Base-by-base conservation (phyloP, 768 basidiomycete species). In the Hericium coralloides region DNA sequence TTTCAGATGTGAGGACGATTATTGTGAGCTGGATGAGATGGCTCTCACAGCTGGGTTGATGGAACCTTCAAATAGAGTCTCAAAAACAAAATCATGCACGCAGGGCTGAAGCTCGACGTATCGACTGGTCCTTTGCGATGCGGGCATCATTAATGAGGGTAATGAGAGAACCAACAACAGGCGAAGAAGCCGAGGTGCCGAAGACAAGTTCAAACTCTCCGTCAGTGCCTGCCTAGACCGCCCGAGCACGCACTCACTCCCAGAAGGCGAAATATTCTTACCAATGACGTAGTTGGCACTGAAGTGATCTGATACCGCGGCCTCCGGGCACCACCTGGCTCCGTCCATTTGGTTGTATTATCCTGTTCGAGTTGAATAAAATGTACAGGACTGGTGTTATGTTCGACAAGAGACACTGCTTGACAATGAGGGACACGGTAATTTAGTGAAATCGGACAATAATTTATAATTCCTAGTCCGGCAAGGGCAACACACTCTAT, bases 31-130 rank as follows among this genome's bases (percentile, higher is more conserved):
- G n/a, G 23, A 49, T 47, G 41, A 12, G 22, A 38, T 4, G 20
- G 5, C n/a, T n/a, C 76, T 17, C 67, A 83, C 85, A 36, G 84
- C 83, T 38, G 86, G 86, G 64, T 89, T 89, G 59, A 88, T 79
- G 63, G 69, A 71, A 9, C 70, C 51, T 53, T 15, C 17, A 8
- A 20, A 38, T 36, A 15, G 12, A 50, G 18, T 55, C 41, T 26
- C 18, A 38, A 37, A 18, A 25, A 26, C 25, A 1, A 41, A 14
- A 23, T 38, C 23, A 31, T 38, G n/a, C 14, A n/a, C 12, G 38
- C n/a, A 12, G 6, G n/a, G 4, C 25, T 47, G 22, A 25, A 7
- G 26, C 14, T 2, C 2, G 38, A 39, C 54, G 43, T 45, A 53
- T 63, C 73, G 18, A 74, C 64, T 0, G 72, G 69, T 22, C 60